Evolutionary conservation across 2,329 filamentous ascomycete genomes (phyloP), one percentile per base, ranked within the genome.

Genomic region (Penicillium psychrosexuale): DNA sequence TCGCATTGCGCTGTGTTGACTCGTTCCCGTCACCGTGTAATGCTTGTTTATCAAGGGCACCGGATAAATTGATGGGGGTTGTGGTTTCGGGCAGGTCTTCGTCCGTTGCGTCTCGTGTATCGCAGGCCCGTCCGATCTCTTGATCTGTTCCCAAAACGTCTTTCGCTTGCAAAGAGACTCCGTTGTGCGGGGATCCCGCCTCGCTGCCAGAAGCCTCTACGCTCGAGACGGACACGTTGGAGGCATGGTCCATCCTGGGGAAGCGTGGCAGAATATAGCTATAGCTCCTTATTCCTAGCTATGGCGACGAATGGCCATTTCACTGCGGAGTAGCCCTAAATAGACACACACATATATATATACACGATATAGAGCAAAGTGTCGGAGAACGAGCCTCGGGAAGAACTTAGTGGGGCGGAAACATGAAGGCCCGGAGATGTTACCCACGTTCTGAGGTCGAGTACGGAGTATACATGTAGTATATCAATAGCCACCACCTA

Each of bases 201-300:
- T 59, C 60, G 30, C 37, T 47, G 53, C 53, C 51, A 30, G 61
- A 58, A 30, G 57, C 58, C 37, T 46, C 44, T 39, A 54, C 55
- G 53, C 56, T 66, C 44, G 62, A 61, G 44, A 61, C 59, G 39
- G 61, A 64, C 34, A 60, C 55, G 47, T 61, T 60, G 42, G 60
- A 59, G 53, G 55, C 67, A 68, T 70, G 60, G 55, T 67, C 66
- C 70, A 73, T 72, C 36, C 61, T 70, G 62, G 39, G 24, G 33
- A 50, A 39, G 36, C 24, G 24, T 51, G 34, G 51, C 52, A 51
- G 44, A 40, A 55, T 48, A 33, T 22, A 28, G 42, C n/a, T 47
- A n/a, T 30, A 45, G 13, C 7, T 36, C 22, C 24, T 27, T 50
- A 15, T 47, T 39, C 42, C 42, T 27, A 31, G 27, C 49, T 52